Conservation (phyloP, 345 rosid species). For the Tarenaya hassleriana region DNA sequence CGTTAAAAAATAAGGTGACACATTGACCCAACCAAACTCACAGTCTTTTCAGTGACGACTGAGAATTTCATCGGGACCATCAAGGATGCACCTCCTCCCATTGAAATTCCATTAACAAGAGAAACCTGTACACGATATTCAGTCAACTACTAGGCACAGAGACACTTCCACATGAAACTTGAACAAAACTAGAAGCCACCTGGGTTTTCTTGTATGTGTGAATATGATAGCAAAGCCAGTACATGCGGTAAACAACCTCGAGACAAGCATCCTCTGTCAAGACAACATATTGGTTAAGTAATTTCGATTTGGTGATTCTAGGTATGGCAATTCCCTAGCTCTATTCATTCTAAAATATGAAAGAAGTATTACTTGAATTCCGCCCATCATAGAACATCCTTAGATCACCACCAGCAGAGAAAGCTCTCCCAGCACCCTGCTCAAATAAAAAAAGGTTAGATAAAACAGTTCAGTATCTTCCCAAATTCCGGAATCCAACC, state of each 20-base stretch:
- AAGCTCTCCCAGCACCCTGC: slow-evolving; percentile 88
- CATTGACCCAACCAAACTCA: slow-evolving; percentile 28
- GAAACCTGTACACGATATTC: slow-evolving; percentile 45
- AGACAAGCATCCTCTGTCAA: slow-evolving; percentile 78
- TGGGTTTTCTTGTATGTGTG: slow-evolving; percentile 78
- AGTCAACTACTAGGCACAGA: slow-evolving; percentile 6
- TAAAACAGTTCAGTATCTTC: not conserved
- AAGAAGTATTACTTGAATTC: slow-evolving; percentile 47
- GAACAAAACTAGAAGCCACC: slow-evolving; percentile 30
- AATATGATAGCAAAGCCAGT: slow-evolving; percentile 91
- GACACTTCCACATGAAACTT: slow-evolving; percentile 1
- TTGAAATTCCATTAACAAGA: slow-evolving; percentile 81
- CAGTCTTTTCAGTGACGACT: slow-evolving; percentile 89
- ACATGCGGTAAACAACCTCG: slow-evolving; percentile 90
- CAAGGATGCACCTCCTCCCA: slow-evolving; percentile 95
- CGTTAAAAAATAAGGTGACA: not conserved
- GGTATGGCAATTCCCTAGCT: not conserved
- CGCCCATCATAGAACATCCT: slow-evolving; percentile 80
- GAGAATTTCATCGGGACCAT: slow-evolving; percentile 94
- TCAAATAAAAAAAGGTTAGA: slow-evolving; percentile 5
- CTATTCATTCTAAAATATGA: not conserved
- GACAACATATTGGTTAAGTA: slow-evolving; percentile 5
- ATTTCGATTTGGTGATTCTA: not conserved
- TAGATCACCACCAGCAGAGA: slow-evolving; percentile 96
- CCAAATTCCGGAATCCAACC: not conserved